Conservation (phyloP, 2,329 filamentous ascomycete genomes). For the Fusarium ambrosium region DNA sequence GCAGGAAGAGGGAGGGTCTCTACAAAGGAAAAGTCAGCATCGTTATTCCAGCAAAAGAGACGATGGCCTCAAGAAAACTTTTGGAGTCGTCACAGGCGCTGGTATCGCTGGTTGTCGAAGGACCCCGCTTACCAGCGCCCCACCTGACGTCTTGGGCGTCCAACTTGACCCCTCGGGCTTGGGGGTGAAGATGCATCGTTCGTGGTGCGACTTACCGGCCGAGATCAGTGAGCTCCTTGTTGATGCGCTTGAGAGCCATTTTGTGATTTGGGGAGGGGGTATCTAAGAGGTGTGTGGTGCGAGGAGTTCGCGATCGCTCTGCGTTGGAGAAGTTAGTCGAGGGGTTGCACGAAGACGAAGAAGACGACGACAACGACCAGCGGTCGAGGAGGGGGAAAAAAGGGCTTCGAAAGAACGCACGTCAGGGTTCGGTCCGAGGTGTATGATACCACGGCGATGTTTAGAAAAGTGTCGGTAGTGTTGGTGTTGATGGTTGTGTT, state of each 20-base stretch:
- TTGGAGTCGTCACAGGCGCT: constrained; percentile 27
- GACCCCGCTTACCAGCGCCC: constrained; percentile 56
- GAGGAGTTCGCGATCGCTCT: constrained; percentile 46
- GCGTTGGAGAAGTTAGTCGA: constrained; percentile 45
- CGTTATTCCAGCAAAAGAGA: not conserved
- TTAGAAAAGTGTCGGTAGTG: constrained; percentile 19
- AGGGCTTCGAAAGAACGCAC: constrained; percentile 46
- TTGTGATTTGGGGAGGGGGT: constrained; percentile 52
- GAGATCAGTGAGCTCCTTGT: constrained; percentile 92
- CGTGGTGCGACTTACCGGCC: constrained; percentile 75
- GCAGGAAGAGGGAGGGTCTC: constrained; percentile 98
- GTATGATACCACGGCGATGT: constrained; percentile 25
- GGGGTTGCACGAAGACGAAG: constrained; percentile 14
- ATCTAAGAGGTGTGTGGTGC: constrained; percentile 45
- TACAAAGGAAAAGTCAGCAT: constrained; percentile 57
- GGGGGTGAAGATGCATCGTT: constrained; percentile 25
- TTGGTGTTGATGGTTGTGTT: constrained; percentile 22
- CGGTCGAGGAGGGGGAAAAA: constrained; percentile 22
- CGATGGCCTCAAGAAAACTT: not conserved
- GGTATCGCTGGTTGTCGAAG: constrained; percentile 31
- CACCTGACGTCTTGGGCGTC: constrained; percentile 54
- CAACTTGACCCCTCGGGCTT: constrained; percentile 44
- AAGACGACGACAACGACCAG: not conserved
- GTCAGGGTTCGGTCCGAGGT: constrained; percentile 40
- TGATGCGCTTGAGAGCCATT: constrained; percentile 95